Percentiles rank a stretch among this genome's conserved stretches.
phyloP scores from a whole-genome alignment of 108 stramenopile genomes.

The Pseudonitzschia pungens region DNA sequence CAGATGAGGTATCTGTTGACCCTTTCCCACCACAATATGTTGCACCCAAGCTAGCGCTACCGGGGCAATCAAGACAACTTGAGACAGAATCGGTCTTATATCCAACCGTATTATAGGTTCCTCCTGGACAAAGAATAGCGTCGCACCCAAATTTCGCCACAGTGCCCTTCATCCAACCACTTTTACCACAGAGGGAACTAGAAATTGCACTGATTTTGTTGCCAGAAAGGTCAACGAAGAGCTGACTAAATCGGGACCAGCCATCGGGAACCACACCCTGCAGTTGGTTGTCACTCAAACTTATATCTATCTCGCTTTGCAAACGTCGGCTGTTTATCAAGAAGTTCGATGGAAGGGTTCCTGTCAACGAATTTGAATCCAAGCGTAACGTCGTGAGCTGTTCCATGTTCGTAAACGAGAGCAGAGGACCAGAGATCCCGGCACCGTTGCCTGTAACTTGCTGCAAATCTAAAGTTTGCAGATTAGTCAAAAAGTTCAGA shows the following conservation, averaged over 20 bases:
- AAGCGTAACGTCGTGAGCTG: conserved; percentile 38
- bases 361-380: conserved; percentile 52
- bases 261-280: conserved; percentile 38
- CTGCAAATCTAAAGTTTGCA: conserved; percentile 33
- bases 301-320: conserved; percentile 28
- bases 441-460: conserved; percentile 31
- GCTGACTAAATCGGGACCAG: conserved; percentile 45
- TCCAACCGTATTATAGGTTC: conserved; percentile 59
- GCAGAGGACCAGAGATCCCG: conserved; percentile 33
- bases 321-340: conserved; percentile 33
- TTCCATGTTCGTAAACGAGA: conserved; percentile 31
- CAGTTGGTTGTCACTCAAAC: conserved; percentile 44
- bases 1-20: conserved; percentile 31
- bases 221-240: conserved; percentile 41
- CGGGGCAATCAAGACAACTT: conserved; percentile 24
- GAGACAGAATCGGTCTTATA: conserved; percentile 34
- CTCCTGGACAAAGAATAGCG: conserved; percentile 73
- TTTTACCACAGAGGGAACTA: conserved; percentile 33
- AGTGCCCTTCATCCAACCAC: conserved; percentile 51
- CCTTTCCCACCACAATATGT: conserved; percentile 40
- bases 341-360: conserved; percentile 45
- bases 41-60: conserved; percentile 32
- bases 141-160: conserved; percentile 64
- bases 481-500: conserved; percentile 32
- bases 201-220: conserved; percentile 46